These are phyloP conservation scores for Climacium dendroides DNA, from an alignment of 225 moss, liverwort and hornwort species.

Conservation along the genomic window DNA sequence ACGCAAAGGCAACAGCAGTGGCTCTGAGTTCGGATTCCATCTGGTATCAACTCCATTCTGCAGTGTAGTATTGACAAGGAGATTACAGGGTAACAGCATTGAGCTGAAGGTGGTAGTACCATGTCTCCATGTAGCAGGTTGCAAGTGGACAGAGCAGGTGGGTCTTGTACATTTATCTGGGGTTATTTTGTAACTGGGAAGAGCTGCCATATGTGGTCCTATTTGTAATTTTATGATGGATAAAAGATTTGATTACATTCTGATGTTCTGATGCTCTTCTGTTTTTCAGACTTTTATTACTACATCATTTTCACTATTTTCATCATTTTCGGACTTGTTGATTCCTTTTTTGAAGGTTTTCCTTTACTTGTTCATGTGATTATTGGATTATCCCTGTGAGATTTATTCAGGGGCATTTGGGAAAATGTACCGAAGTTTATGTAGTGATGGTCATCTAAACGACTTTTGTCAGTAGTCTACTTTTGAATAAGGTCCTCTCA, in stretches of 20 bases:
- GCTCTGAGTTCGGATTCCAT: conserved; percentile 9
- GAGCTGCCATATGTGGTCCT: conserved; percentile 7
- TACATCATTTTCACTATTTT: no score
- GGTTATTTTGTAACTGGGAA: conserved; percentile 10
- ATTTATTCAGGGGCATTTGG: neutral
- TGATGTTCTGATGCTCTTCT: neutral
- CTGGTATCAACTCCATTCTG: conserved; percentile 5
- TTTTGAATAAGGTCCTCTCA: neutral
- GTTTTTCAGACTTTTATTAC: neutral
- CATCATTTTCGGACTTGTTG: no score
- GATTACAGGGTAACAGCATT: neutral
- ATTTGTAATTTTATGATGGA: conserved; percentile 39
- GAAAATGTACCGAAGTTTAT: neutral
- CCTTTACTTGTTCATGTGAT: neutral
- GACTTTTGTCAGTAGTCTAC: neutral
- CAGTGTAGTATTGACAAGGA: conserved; percentile 1
- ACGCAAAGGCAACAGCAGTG: neutral
- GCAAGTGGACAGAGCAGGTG: conserved; percentile 1
- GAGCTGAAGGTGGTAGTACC: neutral
- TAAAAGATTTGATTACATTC: conserved; percentile 15
- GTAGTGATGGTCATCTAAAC: neutral
- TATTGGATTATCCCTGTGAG: neutral
- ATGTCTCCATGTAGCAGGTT: neutral
- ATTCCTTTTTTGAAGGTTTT: neutral
- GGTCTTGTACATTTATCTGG: conserved; percentile 32